These are phyloP conservation scores for Brassica rapa DNA, from an alignment of 345 rosid genomes.

Conservation along the genomic window DNA sequence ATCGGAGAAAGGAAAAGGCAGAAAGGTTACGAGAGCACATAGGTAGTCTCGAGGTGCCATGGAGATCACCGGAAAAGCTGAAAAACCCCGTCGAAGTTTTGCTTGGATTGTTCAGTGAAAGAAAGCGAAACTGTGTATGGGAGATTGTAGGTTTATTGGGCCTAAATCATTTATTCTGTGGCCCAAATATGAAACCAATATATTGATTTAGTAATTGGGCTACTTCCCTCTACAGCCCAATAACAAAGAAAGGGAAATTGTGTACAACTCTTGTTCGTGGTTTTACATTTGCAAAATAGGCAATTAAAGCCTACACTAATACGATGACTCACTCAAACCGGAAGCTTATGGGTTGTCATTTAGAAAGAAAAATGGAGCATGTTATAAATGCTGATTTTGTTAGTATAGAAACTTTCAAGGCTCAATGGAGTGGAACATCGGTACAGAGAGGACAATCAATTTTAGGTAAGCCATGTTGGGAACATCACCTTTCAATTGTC, in stretches of 20 bases:
- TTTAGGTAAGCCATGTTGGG: neutral
- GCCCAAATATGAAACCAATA: neutral
- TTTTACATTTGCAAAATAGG: too few relatives aligned
- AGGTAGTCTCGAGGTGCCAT: neutral
- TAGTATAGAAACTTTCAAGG: neutral
- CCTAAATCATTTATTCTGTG: neutral
- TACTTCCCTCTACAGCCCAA: neutral
- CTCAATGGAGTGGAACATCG: neutral
- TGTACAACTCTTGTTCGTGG: too few relatives aligned
- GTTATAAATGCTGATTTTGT: neutral
- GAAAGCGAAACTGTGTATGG: too few relatives aligned
- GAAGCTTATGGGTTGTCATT: too few relatives aligned
- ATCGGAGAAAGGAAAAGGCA: neutral
- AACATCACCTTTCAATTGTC: neutral
- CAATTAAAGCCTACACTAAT: too few relatives aligned
- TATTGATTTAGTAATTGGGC: neutral
- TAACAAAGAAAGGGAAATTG: neutral
- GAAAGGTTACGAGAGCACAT: too few relatives aligned
- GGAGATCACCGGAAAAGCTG: neutral
- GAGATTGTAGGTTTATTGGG: neutral
- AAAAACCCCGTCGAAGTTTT: neutral
- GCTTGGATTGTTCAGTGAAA: too few relatives aligned
- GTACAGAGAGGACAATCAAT: slow-evolving; percentile 34
- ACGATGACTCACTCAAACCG: too few relatives aligned
- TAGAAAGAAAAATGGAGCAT: too few relatives aligned